Percentiles rank a stretch among this genome's conserved stretches.
phyloP scores from a whole-genome alignment of 352 stramenopile species.

The Phytophthora uliginosa region DNA sequence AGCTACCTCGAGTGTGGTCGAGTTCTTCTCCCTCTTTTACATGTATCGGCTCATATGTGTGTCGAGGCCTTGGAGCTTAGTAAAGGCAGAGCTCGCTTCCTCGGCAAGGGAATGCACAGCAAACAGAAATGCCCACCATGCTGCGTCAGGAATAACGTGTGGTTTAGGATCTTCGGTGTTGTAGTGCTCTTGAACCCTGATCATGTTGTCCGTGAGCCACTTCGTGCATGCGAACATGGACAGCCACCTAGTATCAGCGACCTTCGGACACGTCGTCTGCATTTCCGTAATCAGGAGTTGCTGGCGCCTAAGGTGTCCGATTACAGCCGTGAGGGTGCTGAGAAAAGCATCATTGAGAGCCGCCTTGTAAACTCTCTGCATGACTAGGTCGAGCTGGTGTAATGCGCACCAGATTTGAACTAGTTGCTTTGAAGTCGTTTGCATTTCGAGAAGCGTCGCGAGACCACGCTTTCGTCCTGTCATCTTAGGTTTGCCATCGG shows the following conservation, averaged over 20 bases:
- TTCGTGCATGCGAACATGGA: too few species aligned
- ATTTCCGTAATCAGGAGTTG: conserved; percentile 22
- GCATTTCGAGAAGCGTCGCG: conserved; percentile 3
- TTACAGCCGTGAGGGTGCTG: neutral
- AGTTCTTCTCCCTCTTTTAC: conserved; percentile 82
- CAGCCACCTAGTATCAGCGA: too few species aligned
- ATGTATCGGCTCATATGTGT: conserved; percentile 91
- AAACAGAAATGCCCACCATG: too few species aligned
- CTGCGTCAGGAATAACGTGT: too few species aligned
- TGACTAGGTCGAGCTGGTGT: conserved; percentile 28
- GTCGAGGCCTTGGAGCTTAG: too few species aligned
- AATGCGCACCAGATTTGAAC: conserved; percentile 27
- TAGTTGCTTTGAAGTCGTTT: neutral
- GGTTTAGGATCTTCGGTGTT: too few species aligned
- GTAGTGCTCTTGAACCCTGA: too few species aligned
- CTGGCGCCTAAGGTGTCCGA: conserved; percentile 15
- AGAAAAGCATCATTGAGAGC: conserved; percentile 23
- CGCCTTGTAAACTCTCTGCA: conserved; percentile 9
- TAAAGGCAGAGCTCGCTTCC: too few species aligned
- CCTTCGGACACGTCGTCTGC: conserved; percentile 5
- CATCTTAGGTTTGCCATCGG: neutral
- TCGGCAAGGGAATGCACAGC: too few species aligned
- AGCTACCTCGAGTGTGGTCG: conserved; percentile 58
- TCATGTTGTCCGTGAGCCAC: too few species aligned
- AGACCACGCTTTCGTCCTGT: neutral